phyloP scores from a whole-genome alignment of 371 early-diverging fungal species.

The Zancudomyces culisetae region DNA sequence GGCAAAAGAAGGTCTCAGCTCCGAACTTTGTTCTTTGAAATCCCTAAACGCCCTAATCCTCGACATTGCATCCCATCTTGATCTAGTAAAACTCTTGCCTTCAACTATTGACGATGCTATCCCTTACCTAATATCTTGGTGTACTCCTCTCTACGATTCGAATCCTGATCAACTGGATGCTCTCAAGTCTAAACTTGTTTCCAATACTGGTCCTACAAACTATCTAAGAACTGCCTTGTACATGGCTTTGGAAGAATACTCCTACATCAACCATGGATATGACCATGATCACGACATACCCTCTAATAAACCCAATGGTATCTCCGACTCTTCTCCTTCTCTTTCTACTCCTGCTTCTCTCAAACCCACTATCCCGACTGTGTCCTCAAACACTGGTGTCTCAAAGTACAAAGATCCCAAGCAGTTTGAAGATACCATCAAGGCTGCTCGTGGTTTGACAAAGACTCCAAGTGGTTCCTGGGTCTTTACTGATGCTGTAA shows the following conservation, averaged over 20 bases:
- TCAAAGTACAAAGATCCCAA: background rate
- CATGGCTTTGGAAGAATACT: slow-evolving; percentile 10
- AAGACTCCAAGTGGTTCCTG: background rate
- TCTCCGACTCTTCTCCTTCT: too few relatives aligned
- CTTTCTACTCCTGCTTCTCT: background rate
- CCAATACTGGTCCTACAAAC: slow-evolving; percentile 1
- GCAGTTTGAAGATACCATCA: background rate
- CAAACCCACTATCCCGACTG: background rate
- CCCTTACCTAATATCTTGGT: background rate
- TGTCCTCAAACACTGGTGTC: background rate
- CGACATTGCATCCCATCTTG: background rate
- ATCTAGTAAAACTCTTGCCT: background rate
- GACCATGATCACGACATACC: too few relatives aligned
- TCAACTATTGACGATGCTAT: background rate
- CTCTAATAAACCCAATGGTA: too few relatives aligned
- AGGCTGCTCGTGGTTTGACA: background rate
- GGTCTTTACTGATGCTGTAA: slow-evolving; percentile 3
- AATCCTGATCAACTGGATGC: background rate
- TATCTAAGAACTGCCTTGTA: slow-evolving; percentile 16
- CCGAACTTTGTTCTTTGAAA: background rate
- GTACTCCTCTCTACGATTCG: background rate
- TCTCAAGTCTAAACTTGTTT: background rate
- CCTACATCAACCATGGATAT: background rate
- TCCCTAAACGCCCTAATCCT: background rate
- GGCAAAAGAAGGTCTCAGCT: slow-evolving; percentile 8